A percentile compares a stretch with the other conserved stretches of the same genome.
phyloP scores from a whole-genome alignment of 805 yeast genomes.

The Saturnispora dispora region DNA sequence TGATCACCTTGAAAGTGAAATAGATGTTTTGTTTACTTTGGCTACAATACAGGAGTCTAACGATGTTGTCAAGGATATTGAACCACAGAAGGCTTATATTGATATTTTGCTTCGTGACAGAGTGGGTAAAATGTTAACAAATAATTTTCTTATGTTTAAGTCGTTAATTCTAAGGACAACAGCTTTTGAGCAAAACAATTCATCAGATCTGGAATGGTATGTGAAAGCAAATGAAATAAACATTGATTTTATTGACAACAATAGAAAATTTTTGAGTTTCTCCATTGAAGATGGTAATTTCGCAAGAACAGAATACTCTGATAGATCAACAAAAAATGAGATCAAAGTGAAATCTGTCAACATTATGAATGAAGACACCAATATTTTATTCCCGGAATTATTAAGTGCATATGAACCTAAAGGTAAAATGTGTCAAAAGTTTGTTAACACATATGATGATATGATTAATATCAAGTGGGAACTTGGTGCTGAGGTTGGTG shows the following conservation, averaged over 20 bases:
- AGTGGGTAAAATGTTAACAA: conserved; percentile 30
- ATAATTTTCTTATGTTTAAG: conserved; percentile 37
- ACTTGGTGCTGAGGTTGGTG: conserved; percentile 82
- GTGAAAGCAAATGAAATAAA: conserved; percentile 60
- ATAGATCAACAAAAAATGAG: conserved; percentile 57
- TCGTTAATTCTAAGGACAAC: conserved; percentile 22
- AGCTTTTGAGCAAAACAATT: conserved; percentile 14
- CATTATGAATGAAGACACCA: conserved; percentile 53
- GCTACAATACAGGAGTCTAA: conserved; percentile 16
- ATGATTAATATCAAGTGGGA: conserved; percentile 55
- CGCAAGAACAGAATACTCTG: conserved; percentile 51
- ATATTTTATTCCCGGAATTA: conserved; percentile 61
- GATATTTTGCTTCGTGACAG: conserved; percentile 30
- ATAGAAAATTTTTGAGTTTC: conserved; percentile 46
- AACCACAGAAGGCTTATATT: conserved; percentile 27
- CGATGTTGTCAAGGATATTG: conserved; percentile 37
- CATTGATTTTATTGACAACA: conserved; percentile 61
- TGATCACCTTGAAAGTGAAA: conserved; percentile 5
- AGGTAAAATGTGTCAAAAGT: conserved; percentile 11
- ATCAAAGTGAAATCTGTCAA: conserved; percentile 54
- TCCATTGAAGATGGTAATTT: conserved; percentile 55
- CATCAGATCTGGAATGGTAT: conserved; percentile 41
- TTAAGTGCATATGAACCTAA: conserved; percentile 39
- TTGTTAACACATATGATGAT: conserved; percentile 12
- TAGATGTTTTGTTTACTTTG: conserved; percentile 9